phyloP scores from a whole-genome alignment of 2,329 filamentous ascomycete species.

The Diplodia corticola region DNA sequence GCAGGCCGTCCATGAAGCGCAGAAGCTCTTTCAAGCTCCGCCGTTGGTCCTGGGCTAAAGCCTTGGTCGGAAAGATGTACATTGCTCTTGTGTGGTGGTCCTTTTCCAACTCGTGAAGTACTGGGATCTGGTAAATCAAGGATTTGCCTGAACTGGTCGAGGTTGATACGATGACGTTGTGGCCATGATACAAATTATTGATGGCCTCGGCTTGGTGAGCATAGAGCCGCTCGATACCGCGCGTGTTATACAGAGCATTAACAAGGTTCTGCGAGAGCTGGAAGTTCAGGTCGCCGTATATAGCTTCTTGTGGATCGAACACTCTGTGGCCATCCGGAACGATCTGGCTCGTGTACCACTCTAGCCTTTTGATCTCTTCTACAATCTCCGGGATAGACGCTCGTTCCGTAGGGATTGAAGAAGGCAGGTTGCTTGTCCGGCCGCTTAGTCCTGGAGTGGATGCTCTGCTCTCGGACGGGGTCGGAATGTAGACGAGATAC shows the following conservation, averaged over 20 bases:
- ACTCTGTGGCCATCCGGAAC: constrained; percentile 90
- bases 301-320: constrained; percentile 79
- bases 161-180: constrained; percentile 88
- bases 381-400: constrained; percentile 83
- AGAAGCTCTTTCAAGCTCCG: constrained; percentile 85
- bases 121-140: constrained; percentile 94
- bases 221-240: constrained; percentile 81
- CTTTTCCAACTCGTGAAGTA: constrained; percentile 80
- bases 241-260: constrained; percentile 94
- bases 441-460: constrained; percentile 44
- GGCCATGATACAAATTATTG: constrained; percentile 78
- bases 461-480: constrained; percentile 50
- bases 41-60: constrained; percentile 89
- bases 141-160: constrained; percentile 97
- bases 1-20: constrained; percentile 73
- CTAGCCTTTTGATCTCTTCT: constrained; percentile 73
- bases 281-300: constrained; percentile 83
- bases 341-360: constrained; percentile 92
- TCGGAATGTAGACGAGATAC: constrained; percentile 63
- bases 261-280: constrained; percentile 85
- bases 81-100: constrained; percentile 79
- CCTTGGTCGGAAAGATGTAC: constrained; percentile 98
- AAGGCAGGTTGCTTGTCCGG: constrained; percentile 51
- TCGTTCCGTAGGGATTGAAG: constrained; percentile 75
- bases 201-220: constrained; percentile 92